Conservation (phyloP, 495 filamentous ascomycete genomes). For the Oleoguttula mirabilis region DNA sequence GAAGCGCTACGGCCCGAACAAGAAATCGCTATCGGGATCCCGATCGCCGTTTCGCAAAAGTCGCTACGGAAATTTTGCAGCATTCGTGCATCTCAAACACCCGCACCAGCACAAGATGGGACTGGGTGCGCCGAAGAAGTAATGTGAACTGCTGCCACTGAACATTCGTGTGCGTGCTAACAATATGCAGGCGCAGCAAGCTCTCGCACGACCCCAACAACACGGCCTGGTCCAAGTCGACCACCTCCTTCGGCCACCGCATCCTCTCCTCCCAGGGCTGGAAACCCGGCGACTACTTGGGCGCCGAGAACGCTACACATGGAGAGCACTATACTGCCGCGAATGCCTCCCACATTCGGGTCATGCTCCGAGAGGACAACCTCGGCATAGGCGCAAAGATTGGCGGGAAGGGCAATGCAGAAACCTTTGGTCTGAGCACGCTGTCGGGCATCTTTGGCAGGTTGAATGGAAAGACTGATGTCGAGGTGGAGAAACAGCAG, state of each 20-base stretch:
- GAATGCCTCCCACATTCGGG: conserved; percentile 64
- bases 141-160: background rate
- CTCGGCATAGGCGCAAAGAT: conserved; percentile 72
- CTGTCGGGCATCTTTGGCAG: conserved; percentile 77
- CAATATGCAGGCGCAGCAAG: conserved; percentile 55
- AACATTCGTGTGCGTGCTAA: background rate
- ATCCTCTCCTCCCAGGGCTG: conserved; percentile 82
- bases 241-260: conserved; percentile 69
- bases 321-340: conserved; percentile 61
- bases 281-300: conserved; percentile 71
- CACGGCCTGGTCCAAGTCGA: conserved; percentile 75
- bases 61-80: too few relatives aligned
- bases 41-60: too few relatives aligned
- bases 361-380: conserved; percentile 76
- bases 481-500: conserved; percentile 52
- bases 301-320: conserved; percentile 59
- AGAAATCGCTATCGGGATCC: too few relatives aligned
- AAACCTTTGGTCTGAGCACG: conserved; percentile 68
- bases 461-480: conserved; percentile 75
- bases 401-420: conserved; percentile 44
- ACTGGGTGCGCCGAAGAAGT: conserved; percentile 22
- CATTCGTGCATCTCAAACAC: too few relatives aligned
- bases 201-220: conserved; percentile 87
- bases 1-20: too few relatives aligned
- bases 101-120: too few relatives aligned